Evolutionary conservation across 139 green algal species (phyloP).

Genomic region (Dunaliella primolecta): DNA sequence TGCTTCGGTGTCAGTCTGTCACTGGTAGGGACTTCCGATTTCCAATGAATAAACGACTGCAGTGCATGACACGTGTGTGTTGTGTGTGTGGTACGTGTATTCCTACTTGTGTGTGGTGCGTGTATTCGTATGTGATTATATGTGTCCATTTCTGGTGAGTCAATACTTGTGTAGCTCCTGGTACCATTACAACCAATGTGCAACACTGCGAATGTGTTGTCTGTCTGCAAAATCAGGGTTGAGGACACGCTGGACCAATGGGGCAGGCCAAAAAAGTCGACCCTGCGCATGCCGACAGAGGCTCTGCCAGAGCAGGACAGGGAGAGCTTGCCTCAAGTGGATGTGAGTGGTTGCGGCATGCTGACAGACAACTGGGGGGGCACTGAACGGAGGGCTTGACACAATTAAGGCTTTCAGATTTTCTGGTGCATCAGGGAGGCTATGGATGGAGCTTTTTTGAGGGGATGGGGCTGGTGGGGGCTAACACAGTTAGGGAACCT

Average conservation of each 20-base stretch:
- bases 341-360: not conserved
- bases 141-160: not conserved
- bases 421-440: too few relatives aligned
- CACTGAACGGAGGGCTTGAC: not conserved
- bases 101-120: not conserved
- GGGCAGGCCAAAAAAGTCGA: constrained; percentile 33
- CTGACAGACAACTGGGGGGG: not conserved
- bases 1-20: too few relatives aligned
- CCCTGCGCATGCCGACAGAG: constrained; percentile 26
- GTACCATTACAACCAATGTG: too few relatives aligned
- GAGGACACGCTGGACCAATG: constrained; percentile 45
- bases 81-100: not conserved
- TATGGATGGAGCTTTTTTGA: too few relatives aligned
- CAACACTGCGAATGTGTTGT: constrained; percentile 4
- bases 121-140: not conserved
- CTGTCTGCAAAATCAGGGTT: constrained; percentile 18
- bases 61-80: not conserved
- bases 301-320: constrained; percentile 9
- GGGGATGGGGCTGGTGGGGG: not conserved
- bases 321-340: not conserved
- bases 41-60: too few relatives aligned
- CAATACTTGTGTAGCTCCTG: too few relatives aligned
- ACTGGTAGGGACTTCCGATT: too few relatives aligned
- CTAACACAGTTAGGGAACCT: not conserved
- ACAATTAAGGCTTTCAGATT: not conserved